Evolutionary conservation across 371 early-diverging fungal genomes (phyloP).

Genomic region (Thermomucor indicae-seudaticae): DNA sequence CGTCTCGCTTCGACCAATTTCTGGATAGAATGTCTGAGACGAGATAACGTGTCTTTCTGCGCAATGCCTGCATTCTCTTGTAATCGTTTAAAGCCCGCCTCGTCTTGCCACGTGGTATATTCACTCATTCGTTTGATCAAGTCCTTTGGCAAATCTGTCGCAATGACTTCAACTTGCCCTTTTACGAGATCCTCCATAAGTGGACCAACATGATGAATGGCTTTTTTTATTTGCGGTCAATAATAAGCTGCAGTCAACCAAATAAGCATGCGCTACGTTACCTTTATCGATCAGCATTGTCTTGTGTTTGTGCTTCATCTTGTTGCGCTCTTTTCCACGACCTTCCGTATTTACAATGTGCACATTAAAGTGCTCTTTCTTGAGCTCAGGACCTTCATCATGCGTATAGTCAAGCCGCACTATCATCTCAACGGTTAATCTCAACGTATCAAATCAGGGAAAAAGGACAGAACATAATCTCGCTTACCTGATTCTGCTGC

Average conservation of each 20-base stretch:
- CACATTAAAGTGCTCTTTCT: conserved; percentile 34
- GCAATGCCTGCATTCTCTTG: conserved; percentile 24
- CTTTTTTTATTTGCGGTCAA: conserved; percentile 30
- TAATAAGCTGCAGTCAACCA: background rate
- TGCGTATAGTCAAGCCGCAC: conserved; percentile 22
- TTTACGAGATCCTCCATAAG: conserved; percentile 50
- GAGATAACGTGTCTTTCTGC: conserved; percentile 36
- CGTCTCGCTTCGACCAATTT: conserved; percentile 56
- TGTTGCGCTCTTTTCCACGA: conserved; percentile 39
- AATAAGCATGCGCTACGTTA: conserved; percentile 5
- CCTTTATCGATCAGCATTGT: conserved; percentile 69
- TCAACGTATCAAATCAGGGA: background rate
- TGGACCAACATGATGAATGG: conserved; percentile 49
- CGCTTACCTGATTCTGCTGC: conserved; percentile 36
- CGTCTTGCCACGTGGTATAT: conserved; percentile 58
- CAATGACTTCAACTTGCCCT: conserved; percentile 64
- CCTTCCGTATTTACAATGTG: conserved; percentile 40
- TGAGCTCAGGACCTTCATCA: conserved; percentile 29
- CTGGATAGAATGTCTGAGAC: conserved; percentile 59
- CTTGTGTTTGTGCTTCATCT: conserved; percentile 69
- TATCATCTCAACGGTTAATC: background rate
- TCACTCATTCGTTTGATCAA: conserved; percentile 52
- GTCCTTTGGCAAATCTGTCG: conserved; percentile 63
- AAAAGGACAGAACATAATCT: too few relatives aligned
- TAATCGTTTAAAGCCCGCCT: conserved; percentile 50